phyloP scores from a whole-genome alignment of 352 stramenopile genomes.

The Thalassiosira oceanica region DNA sequence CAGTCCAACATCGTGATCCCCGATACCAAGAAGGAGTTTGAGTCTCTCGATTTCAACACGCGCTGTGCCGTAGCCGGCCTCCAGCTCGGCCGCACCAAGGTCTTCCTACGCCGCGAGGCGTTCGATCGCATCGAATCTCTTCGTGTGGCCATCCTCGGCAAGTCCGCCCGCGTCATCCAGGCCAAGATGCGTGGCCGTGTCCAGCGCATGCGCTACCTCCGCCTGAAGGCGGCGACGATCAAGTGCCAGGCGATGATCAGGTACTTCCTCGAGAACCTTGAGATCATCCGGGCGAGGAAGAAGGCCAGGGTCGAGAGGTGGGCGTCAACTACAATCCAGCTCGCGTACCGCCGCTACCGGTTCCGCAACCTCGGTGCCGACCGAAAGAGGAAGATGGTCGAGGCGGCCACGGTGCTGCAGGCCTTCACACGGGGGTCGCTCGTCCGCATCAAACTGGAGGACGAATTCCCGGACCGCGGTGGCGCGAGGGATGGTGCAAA shows the following conservation, averaged over 20 bases:
- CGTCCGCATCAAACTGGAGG: constrained; percentile 30
- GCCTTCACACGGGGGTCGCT: constrained; percentile 50
- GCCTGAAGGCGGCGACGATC: constrained; percentile 22
- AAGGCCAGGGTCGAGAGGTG: constrained; percentile 35
- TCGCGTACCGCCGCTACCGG: constrained; percentile 43
- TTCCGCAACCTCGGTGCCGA: constrained; percentile 50
- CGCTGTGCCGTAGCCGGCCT: constrained; percentile 82
- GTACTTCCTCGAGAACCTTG: constrained; percentile 54
- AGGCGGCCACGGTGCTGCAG: constrained; percentile 65
- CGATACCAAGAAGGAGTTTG: constrained; percentile 66
- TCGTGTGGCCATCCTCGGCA: constrained; percentile 61
- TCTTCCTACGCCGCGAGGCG: constrained; percentile 81
- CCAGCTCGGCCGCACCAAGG: constrained; percentile 82
- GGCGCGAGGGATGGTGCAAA: not conserved
- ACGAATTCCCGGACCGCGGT: constrained; percentile 28
- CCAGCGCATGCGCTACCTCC: constrained; percentile 28
- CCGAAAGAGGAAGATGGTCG: constrained; percentile 39
- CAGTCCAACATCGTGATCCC: constrained; percentile 64
- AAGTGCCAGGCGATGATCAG: constrained; percentile 42
- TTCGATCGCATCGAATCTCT: constrained; percentile 82
- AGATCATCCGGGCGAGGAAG: constrained; percentile 31
- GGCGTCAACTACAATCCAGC: constrained; percentile 47
- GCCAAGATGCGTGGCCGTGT: constrained; percentile 33
- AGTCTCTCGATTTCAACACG: constrained; percentile 71
- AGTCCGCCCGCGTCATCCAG: constrained; percentile 42